phyloP scores from a whole-genome alignment of 108 stramenopile genomes.

The Cyclostephanos invisitatus region DNA sequence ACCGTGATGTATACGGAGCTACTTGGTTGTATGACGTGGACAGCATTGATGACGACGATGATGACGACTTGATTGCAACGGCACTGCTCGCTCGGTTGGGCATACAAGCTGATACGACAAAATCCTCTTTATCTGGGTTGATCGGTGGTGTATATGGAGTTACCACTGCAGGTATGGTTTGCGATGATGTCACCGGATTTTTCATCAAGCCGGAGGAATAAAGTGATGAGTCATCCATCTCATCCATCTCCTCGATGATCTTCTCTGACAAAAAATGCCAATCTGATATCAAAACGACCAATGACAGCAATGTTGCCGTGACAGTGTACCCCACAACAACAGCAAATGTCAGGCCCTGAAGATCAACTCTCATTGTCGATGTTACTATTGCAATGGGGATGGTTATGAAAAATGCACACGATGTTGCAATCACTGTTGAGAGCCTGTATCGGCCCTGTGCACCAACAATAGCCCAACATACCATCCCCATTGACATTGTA shows the following conservation, averaged over 20 bases:
- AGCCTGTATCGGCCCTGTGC: slow-evolving; percentile 14
- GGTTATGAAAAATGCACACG: neutral
- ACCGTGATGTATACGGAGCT: too few relatives aligned
- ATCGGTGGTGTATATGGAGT: too few relatives aligned
- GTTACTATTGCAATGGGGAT: neutral
- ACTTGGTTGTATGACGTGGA: too few relatives aligned
- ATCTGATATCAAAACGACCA: neutral
- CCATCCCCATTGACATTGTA: slow-evolving; percentile 9
- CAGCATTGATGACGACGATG: too few relatives aligned
- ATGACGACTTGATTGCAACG: too few relatives aligned
- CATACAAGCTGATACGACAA: too few relatives aligned
- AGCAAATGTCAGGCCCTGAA: slow-evolving; percentile 10
- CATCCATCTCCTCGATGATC: neutral
- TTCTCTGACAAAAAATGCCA: neutral
- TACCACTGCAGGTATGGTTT: too few relatives aligned
- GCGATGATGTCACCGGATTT: too few relatives aligned
- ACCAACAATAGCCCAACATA: slow-evolving; percentile 12
- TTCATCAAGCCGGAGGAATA: too few relatives aligned
- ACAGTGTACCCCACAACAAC: slow-evolving; percentile 6
- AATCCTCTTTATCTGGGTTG: too few relatives aligned
- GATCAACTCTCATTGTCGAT: neutral
- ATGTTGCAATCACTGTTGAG: slow-evolving; percentile 2
- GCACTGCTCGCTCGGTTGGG: too few relatives aligned
- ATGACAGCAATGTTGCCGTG: neutral
- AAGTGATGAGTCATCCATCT: too few relatives aligned